A percentile compares a stretch with the other conserved stretches of the same genome.
phyloP scores from a whole-genome alignment of 179 eudicot genomes.

The Sideroxylon spinosum region DNA sequence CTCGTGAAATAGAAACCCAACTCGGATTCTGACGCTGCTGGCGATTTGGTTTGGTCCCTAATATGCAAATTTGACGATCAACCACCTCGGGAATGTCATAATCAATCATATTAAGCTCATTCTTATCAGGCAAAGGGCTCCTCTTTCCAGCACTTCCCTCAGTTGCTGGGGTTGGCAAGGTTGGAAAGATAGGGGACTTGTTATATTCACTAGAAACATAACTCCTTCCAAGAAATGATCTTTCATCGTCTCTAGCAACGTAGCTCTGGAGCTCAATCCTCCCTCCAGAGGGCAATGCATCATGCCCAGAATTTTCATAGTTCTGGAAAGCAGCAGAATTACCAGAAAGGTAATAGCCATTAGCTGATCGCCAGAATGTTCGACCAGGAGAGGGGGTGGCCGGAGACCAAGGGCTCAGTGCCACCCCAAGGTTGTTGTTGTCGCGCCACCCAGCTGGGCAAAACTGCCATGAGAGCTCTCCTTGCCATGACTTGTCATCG shows the following conservation, averaged over 20 bases:
- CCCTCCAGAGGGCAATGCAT: neutral
- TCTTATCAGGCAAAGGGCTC: constrained; percentile 15
- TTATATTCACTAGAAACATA: neutral
- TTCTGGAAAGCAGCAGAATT: neutral
- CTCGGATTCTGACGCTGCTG: neutral
- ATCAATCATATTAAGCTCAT: constrained; percentile 18
- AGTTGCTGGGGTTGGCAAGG: neutral
- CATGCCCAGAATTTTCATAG: constrained; percentile 21
- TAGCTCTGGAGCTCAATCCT: constrained; percentile 42
- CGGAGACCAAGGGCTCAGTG: constrained; percentile 25
- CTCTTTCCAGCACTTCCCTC: constrained; percentile 4
- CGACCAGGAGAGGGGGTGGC: constrained; percentile 11
- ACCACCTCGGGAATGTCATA: constrained; percentile 13
- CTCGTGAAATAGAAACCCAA: constrained; percentile 21
- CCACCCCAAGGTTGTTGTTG: constrained; percentile 29
- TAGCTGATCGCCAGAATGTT: constrained; percentile 29
- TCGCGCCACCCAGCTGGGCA: constrained; percentile 32
- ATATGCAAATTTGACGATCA: constrained; percentile 9
- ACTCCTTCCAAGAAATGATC: constrained; percentile 12
- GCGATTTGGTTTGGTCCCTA: neutral
- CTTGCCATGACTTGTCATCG: constrained; percentile 38
- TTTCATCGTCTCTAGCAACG: constrained; percentile 18
- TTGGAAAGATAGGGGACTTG: constrained; percentile 4
- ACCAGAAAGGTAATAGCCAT: constrained; percentile 32
- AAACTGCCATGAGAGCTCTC: constrained; percentile 41